Conservation (phyloP, 148 eudicot species). For the Oxyria digyna region DNA sequence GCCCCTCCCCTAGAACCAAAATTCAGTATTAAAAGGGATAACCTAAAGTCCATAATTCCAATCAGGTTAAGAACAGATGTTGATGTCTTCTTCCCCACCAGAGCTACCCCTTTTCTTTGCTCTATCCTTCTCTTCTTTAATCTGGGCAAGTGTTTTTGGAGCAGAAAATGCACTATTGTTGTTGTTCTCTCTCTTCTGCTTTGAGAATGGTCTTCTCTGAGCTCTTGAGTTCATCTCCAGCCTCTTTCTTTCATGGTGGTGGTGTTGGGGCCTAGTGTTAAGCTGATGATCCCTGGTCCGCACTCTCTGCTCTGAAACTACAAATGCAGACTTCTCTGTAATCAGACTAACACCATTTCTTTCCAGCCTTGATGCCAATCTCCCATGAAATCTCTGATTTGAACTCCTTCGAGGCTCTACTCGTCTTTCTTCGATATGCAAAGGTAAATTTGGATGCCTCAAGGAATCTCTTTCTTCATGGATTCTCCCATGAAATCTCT, state of each 20-base stretch:
- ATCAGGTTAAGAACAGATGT: slow-evolving; percentile 17
- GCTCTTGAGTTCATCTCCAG: slow-evolving; percentile 14
- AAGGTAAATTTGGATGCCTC: slow-evolving; percentile 16
- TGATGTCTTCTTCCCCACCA: slow-evolving; percentile 9
- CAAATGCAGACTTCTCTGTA: slow-evolving; percentile 8
- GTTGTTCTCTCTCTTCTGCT: slow-evolving; percentile 16
- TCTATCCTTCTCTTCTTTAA: slow-evolving; percentile 29
- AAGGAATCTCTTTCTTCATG: slow-evolving; percentile 14
- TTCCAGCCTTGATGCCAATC: slow-evolving; percentile 24
- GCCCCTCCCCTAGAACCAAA: background rate
- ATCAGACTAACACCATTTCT: slow-evolving; percentile 16
- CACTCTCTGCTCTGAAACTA: slow-evolving; percentile 9
- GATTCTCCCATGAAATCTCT: slow-evolving; percentile 16
- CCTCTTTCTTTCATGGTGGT: slow-evolving; percentile 18
- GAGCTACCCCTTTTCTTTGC: slow-evolving; percentile 19
- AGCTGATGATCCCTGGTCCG: slow-evolving; percentile 17
- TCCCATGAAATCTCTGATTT: slow-evolving; percentile 13
- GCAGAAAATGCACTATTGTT: slow-evolving; percentile 23
- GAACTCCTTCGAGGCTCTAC: slow-evolving; percentile 18
- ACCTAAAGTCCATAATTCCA: background rate
- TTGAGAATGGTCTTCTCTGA: slow-evolving; percentile 17
- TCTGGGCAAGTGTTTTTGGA: slow-evolving; percentile 15
- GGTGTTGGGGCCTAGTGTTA: slow-evolving; percentile 14
- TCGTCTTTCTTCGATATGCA: slow-evolving; percentile 14
- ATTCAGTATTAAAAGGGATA: background rate